Evolutionary conservation across 208 protist genomes (phyloP).

Genomic region (Trypanosomatidae sp.): DNA sequence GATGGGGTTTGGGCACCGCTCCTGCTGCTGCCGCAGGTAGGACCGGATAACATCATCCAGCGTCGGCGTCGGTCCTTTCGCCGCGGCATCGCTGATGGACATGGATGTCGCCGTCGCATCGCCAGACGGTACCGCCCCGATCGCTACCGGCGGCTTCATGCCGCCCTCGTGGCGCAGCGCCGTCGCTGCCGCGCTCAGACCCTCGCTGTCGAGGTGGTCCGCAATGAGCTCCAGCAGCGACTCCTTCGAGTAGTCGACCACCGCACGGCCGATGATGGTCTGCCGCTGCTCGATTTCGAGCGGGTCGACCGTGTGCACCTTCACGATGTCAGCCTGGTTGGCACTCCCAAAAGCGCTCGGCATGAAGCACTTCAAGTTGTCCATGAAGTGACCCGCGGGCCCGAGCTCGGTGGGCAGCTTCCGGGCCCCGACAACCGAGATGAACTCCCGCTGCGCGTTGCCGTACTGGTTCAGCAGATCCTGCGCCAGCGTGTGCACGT

Average conservation of each 20-base stretch:
- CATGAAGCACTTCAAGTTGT: constrained; percentile 78
- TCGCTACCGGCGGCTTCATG: constrained; percentile 8
- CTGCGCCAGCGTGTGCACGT: constrained; percentile 61
- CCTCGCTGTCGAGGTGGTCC: constrained; percentile 69
- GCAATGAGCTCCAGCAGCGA: constrained; percentile 77
- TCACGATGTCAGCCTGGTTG: constrained; percentile 39
- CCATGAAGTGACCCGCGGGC: constrained; percentile 81
- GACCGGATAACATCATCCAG: constrained; percentile 68
- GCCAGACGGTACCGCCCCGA: neutral
- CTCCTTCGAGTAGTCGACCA: constrained; percentile 75
- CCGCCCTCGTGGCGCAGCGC: constrained; percentile 49
- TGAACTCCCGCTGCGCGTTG: constrained; percentile 79
- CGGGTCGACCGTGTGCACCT: constrained; percentile 36
- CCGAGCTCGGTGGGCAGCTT: constrained; percentile 66
- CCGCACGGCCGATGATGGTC: constrained; percentile 65
- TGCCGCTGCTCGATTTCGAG: constrained; percentile 74
- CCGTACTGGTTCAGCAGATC: constrained; percentile 67
- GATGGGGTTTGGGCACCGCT: constrained; percentile 78
- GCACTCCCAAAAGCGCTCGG: constrained; percentile 40
- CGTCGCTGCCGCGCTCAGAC: constrained; percentile 44
- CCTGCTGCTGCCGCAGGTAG: constrained; percentile 86
- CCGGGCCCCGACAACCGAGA: constrained; percentile 61
- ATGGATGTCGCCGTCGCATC: constrained; percentile 13
- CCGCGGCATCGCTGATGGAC: constrained; percentile 22
- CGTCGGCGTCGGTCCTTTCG: constrained; percentile 24